phyloP scores from a whole-genome alignment of 225 moss, liverwort and hornwort genomes.

The Thuidium tamariscinum region DNA sequence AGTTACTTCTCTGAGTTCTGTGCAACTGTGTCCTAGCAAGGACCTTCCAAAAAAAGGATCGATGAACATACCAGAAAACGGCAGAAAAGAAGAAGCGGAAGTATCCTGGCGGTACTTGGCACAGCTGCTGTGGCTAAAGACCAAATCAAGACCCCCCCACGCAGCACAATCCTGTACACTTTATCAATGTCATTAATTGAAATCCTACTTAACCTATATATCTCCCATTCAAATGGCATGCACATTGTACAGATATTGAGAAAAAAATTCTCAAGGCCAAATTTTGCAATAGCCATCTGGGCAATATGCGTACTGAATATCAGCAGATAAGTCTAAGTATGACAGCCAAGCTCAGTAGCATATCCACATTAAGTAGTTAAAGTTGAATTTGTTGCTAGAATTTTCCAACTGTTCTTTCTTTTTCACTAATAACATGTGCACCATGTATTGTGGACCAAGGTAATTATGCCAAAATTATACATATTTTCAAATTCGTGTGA shows the following conservation, averaged over 20 bases:
- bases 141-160: constrained; percentile 76
- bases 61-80: constrained; percentile 58
- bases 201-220: neutral
- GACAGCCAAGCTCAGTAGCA: neutral
- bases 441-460: neutral
- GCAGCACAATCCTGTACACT: constrained; percentile 67
- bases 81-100: constrained; percentile 71
- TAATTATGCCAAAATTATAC: neutral
- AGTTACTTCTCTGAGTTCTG: neutral
- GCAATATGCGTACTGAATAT: neutral
- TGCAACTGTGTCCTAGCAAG: neutral
- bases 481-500: neutral
- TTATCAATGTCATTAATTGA: neutral
- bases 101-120: constrained; percentile 45
- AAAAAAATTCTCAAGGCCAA: neutral
- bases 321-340: neutral
- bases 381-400: neutral
- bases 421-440: neutral
- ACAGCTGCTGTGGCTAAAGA: constrained; percentile 87
- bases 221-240: neutral
- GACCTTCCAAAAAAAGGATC: neutral
- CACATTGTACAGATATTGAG: neutral
- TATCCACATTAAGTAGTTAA: neutral
- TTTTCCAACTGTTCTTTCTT: neutral
- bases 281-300: neutral